These are phyloP conservation scores for Mycosarcoma mackinlayi DNA, from an alignment of 1,284 basidiomycete species.

Conservation along the genomic window DNA sequence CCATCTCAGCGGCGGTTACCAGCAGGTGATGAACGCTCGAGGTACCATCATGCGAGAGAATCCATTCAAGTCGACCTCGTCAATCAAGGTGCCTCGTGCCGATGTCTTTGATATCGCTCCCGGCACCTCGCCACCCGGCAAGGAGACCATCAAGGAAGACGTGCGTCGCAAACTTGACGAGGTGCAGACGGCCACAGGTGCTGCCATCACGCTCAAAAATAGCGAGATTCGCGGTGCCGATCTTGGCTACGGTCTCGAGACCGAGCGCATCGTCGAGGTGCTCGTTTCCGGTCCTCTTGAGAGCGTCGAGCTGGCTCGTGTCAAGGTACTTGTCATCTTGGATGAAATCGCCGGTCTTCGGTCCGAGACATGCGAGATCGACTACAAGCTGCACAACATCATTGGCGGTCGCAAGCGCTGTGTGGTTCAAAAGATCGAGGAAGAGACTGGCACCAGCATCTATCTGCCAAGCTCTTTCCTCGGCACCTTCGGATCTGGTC, in stretches of 20 bases:
- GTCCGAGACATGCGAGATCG: conserved; percentile 89
- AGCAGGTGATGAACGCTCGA: conserved; percentile 89
- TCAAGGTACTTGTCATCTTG: conserved; percentile 89
- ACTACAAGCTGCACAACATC: conserved; percentile 92
- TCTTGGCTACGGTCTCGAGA: conserved; percentile 79
- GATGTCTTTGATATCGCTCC: conserved; percentile 76
- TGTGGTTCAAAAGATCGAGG: conserved; percentile 90
- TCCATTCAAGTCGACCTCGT: conserved; percentile 83
- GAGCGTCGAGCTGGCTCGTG: conserved; percentile 88
- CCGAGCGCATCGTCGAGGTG: conserved; percentile 90
- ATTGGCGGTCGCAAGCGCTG: conserved; percentile 89
- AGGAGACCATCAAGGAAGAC: conserved; percentile 81
- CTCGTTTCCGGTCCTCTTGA: conserved; percentile 87
- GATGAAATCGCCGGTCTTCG: conserved; percentile 80
- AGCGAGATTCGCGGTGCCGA: conserved; percentile 56
- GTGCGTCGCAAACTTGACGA: conserved; percentile 89
- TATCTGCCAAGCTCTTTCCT: conserved; percentile 92
- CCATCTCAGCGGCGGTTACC: conserved; percentile 87
- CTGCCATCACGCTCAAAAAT: conserved; percentile 82
- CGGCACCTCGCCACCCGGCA: conserved; percentile 30
- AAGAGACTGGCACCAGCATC: conserved; percentile 96
- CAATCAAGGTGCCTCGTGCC: conserved; percentile 88
- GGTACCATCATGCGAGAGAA: conserved; percentile 89
- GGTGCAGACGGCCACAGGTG: conserved; percentile 86
- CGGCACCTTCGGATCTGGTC: conserved; percentile 74